Evolutionary conservation across 805 yeast genomes (phyloP), one percentile per base, ranked within the genome.

Genomic region (Candida sanyiensis): DNA sequence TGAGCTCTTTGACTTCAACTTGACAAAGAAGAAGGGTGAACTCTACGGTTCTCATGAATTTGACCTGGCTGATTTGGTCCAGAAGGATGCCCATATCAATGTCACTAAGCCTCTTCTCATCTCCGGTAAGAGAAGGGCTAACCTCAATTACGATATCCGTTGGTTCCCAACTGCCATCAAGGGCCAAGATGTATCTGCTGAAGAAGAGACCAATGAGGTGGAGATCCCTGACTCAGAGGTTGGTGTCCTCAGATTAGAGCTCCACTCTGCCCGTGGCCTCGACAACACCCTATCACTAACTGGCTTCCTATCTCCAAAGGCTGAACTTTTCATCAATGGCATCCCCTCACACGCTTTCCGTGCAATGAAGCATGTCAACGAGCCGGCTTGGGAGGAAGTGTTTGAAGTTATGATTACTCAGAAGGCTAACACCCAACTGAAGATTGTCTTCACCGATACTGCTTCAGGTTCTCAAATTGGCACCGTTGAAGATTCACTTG

Each of bases 341-440:
- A 71, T 77, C 45, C 60, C 75, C 38, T 67, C 71, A n/a, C 71
- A 72, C 50, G 63, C 62, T 6, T 73, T 77, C 39, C 75, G 93
- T 65, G 70, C 73, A 23, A 66, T 83, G 55, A 78, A 75, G 51
- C 72, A 75, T 52, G 70, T 77, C 7, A 84, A 83, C 51, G 86
- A 79, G 51, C 94, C 95, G 13, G 63, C 78, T 10, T 84, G 83
- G 78, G 78, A 76, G 43, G 77, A 77, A 50, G 57, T 70, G 21
- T 59, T 77, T 40, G 94, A 84, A 59, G 55, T 74, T 5, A 66
- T 84, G 48, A 62, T 84, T 26, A 70, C 78, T 6, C 70, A 81
- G 21, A 84, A 80, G 56, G 67, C 80, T 1, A 62, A 60, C 23
- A 71, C 88, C 13, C 64, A 64, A 19, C 49, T 83, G 21, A 72